phyloP scores from a whole-genome alignment of 768 basidiomycete species.

The Suillus cothurnatus region DNA sequence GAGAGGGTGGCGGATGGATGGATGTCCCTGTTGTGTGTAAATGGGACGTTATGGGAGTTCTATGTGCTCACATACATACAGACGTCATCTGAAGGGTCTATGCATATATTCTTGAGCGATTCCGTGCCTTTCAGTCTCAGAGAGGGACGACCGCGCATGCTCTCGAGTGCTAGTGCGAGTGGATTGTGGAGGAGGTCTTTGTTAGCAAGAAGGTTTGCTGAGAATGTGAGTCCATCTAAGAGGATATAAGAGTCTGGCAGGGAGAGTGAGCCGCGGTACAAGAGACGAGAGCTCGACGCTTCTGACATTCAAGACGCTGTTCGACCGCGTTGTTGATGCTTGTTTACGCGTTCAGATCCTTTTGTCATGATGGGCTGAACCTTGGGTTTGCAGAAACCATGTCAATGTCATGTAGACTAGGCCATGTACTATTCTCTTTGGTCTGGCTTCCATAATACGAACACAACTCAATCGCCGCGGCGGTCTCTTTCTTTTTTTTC shows the following conservation, averaged over 20 bases:
- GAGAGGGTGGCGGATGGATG: conserved; percentile 43
- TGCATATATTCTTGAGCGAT: conserved; percentile 54
- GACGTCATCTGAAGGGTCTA: conserved; percentile 59
- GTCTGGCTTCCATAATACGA: background rate
- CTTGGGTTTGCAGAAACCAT: background rate
- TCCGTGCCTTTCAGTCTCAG: conserved; percentile 60
- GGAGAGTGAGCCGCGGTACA: conserved; percentile 47
- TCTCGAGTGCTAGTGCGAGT: conserved; percentile 23
- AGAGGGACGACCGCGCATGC: conserved; percentile 74
- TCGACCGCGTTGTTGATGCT: background rate
- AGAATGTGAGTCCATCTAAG: conserved; percentile 76
- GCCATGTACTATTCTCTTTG: background rate
- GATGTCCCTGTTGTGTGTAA: conserved; percentile 54
- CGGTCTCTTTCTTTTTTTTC: background rate
- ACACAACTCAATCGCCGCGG: too few species aligned
- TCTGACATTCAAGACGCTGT: background rate
- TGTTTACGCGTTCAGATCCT: conserved; percentile 4
- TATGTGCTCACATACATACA: conserved; percentile 46
- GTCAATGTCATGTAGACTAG: background rate
- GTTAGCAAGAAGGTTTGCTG: conserved; percentile 43
- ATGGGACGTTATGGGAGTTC: conserved; percentile 21
- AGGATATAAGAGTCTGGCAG: conserved; percentile 71
- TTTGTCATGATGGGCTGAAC: background rate
- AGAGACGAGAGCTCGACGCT: background rate
- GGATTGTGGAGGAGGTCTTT: conserved; percentile 44